Evolutionary conservation across 2,329 filamentous ascomycete species (phyloP).

Genomic region (Blumeriella jaapii): DNA sequence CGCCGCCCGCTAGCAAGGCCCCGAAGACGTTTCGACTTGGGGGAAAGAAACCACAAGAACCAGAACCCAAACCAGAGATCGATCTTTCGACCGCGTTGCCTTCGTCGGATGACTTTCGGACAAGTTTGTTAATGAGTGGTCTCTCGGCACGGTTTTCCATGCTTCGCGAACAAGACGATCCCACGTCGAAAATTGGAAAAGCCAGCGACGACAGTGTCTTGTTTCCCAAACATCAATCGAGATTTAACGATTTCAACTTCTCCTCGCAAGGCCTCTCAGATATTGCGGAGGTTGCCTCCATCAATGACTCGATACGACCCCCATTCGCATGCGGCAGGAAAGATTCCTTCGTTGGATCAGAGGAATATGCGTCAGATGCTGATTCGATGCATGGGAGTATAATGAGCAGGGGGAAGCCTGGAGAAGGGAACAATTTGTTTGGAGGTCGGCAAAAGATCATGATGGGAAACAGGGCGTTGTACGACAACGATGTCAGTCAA

Average conservation of each 20-base stretch:
- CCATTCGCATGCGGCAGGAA: slow-evolving; percentile 49
- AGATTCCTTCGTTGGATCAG: slow-evolving; percentile 52
- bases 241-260: slow-evolving; percentile 54
- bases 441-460: slow-evolving; percentile 94
- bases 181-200: slow-evolving; percentile 78
- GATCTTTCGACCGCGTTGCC: slow-evolving; percentile 68
- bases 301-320: slow-evolving; percentile 49
- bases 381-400: slow-evolving; percentile 56
- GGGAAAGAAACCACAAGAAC: slow-evolving; percentile 41
- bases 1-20: slow-evolving; percentile 25
- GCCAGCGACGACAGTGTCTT: slow-evolving; percentile 92
- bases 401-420: slow-evolving; percentile 73
- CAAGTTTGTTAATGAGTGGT: slow-evolving; percentile 90
- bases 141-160: slow-evolving; percentile 94
- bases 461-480: slow-evolving; percentile 59
- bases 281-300: slow-evolving; percentile 83
- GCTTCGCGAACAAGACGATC: slow-evolving; percentile 89
- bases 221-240: slow-evolving; percentile 65
- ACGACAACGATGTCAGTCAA: slow-evolving; percentile 75
- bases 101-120: slow-evolving; percentile 80
- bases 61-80: slow-evolving; percentile 50
- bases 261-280: slow-evolving; percentile 50
- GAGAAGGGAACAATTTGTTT: slow-evolving; percentile 86
- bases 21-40: slow-evolving; percentile 46
- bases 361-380: slow-evolving; percentile 52